Conservation (phyloP, 805 yeast genomes). For the Wickerhamiella brachini region DNA sequence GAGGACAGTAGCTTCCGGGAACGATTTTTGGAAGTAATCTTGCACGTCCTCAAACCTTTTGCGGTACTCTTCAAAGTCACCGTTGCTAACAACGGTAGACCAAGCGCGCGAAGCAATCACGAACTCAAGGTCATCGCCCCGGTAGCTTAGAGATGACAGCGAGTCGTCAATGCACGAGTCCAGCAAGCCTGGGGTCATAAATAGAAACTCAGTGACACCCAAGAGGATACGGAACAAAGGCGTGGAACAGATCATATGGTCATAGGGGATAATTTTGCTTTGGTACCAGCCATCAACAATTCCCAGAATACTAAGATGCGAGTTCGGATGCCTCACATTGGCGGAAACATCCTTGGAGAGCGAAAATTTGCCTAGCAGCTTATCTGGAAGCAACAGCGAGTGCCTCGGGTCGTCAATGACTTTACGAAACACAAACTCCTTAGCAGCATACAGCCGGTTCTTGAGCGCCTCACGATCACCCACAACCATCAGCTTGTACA, state of each 20-base stretch:
- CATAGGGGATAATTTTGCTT: constrained; percentile 79
- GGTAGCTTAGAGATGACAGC: constrained; percentile 46
- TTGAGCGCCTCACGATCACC: constrained; percentile 44
- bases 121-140: constrained; percentile 86
- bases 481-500: constrained; percentile 72
- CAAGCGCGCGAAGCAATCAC: constrained; percentile 80
- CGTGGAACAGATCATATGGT: constrained; percentile 92
- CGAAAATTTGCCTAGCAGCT: constrained; percentile 68
- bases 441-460: constrained; percentile 50
- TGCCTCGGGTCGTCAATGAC: constrained; percentile 34
- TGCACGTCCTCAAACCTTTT: constrained; percentile 67
- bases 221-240: constrained; percentile 84
- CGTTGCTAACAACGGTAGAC: constrained; percentile 68
- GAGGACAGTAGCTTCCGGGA: constrained; percentile 71
- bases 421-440: constrained; percentile 61
- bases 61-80: constrained; percentile 59
- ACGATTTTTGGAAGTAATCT: constrained; percentile 70
- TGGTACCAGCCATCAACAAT: constrained; percentile 91
- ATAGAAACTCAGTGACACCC: constrained; percentile 86
- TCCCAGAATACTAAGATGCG: constrained; percentile 77
- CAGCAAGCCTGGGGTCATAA: constrained; percentile 69
- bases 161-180: constrained; percentile 71
- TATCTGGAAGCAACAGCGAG: constrained; percentile 57
- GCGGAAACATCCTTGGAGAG: constrained; percentile 49
- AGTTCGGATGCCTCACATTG: constrained; percentile 48